Conservation (phyloP, 1,284 basidiomycete species). For the Phellinidium pouzarii region DNA sequence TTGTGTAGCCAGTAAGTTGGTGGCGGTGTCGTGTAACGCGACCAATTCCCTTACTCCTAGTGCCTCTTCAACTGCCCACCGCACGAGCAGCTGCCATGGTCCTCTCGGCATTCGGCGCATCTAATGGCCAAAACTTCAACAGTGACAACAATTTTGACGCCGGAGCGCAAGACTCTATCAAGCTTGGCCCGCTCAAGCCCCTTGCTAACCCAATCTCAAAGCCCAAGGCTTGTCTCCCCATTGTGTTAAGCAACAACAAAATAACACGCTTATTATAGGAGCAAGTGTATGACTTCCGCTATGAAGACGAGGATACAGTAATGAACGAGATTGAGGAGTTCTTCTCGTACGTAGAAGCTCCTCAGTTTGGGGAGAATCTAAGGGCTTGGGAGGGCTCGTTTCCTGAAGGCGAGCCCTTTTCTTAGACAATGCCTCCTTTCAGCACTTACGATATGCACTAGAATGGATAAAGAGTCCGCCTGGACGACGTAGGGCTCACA, state of each 20-base stretch:
- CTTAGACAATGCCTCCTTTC: background rate
- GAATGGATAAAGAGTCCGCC: conserved; percentile 73
- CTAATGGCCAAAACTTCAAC: conserved; percentile 2
- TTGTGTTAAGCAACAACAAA: background rate
- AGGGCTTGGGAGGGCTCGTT: conserved; percentile 85
- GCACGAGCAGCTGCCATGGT: conserved; percentile 9
- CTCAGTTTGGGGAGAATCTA: conserved; percentile 82
- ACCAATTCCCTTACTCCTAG: background rate
- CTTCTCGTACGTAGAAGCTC: conserved; percentile 96
- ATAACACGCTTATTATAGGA: conserved; percentile 42
- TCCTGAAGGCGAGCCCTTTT: conserved; percentile 47
- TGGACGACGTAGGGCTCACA: conserved; percentile 59
- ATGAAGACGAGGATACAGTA: conserved; percentile 92
- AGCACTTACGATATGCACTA: conserved; percentile 27
- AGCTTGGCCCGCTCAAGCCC: conserved; percentile 73
- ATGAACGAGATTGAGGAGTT: conserved; percentile 98
- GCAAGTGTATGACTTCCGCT: conserved; percentile 83
- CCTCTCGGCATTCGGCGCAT: conserved; percentile 3
- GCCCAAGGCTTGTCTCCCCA: conserved; percentile 52
- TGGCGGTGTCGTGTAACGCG: background rate
- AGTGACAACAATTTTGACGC: conserved; percentile 4
- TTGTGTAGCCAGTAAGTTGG: background rate
- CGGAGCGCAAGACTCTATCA: conserved; percentile 57
- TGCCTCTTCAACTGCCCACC: background rate
- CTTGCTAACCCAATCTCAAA: conserved; percentile 67